Evolutionary conservation across 2,329 filamentous ascomycete species (phyloP).

Genomic region (Aspergillus sp.): DNA sequence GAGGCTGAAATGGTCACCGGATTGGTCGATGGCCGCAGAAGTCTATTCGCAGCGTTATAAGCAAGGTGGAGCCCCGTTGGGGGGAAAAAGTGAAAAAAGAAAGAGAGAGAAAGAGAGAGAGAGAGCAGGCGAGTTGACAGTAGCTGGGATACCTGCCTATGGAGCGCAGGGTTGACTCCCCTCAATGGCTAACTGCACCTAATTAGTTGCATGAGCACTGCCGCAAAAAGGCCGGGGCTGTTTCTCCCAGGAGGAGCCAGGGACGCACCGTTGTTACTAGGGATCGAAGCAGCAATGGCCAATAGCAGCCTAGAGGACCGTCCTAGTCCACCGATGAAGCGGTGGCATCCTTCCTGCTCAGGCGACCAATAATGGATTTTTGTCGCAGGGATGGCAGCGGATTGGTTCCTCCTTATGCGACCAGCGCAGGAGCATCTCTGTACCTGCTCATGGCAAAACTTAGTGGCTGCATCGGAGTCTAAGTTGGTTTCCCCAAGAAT

Average conservation of each 20-base stretch:
- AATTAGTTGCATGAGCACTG: constrained; percentile 10
- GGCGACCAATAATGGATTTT: neutral
- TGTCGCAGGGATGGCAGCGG: neutral
- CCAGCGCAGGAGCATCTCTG: constrained; percentile 1
- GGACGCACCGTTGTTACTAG: neutral
- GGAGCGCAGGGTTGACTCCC: neutral
- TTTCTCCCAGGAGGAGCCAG: neutral
- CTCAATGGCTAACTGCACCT: constrained; percentile 2
- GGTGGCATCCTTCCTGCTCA: constrained; percentile 3
- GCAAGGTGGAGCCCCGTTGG: constrained; percentile 7
- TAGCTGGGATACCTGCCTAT: neutral
- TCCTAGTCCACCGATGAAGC: constrained; percentile 1
- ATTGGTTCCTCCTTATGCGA: constrained; percentile 3
- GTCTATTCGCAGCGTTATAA: constrained; percentile 9
- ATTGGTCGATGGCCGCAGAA: constrained; percentile 8
- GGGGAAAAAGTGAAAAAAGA: neutral
- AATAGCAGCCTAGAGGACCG: neutral
- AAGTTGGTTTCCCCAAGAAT: neutral
- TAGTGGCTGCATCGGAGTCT: constrained; percentile 3
- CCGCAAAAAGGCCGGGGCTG: constrained; percentile 7
- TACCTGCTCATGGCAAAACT: neutral
- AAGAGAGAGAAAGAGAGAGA: neutral
- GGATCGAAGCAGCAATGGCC: neutral
- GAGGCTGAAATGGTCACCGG: neutral
- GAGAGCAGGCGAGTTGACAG: constrained; percentile 1